Evolutionary conservation across 176 grass and related monocot genomes (phyloP).

Genomic region (Musa schizocarpa): DNA sequence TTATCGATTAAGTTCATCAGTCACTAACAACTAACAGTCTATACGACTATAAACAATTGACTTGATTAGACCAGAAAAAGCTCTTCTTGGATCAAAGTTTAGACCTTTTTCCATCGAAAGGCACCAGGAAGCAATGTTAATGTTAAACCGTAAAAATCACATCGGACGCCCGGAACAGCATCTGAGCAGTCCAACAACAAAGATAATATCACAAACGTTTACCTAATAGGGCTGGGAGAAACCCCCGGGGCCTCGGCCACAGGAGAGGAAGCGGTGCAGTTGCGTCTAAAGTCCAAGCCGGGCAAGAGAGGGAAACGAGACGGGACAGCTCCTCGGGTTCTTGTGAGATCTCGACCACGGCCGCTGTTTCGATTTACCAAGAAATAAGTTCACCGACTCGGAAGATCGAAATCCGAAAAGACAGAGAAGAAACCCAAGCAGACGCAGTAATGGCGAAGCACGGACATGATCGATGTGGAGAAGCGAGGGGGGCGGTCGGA

Average conservation of each 20-base stretch:
- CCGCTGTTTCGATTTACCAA: constrained; percentile 10
- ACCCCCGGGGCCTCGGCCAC: constrained; percentile 10
- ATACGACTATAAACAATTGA: too few relatives aligned
- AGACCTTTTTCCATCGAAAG: too few relatives aligned
- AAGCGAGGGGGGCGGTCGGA: constrained; percentile 22
- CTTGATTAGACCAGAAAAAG: too few relatives aligned
- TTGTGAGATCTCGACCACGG: constrained; percentile 4
- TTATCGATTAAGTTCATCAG: too few relatives aligned
- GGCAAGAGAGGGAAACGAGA: constrained; percentile 15
- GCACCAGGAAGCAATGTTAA: too few relatives aligned
- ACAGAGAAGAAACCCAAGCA: background rate
- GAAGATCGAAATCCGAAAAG: background rate
- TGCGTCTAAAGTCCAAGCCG: constrained; percentile 17
- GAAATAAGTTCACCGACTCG: background rate
- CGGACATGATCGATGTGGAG: constrained; percentile 2
- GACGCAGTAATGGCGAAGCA: background rate
- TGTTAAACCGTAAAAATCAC: too few relatives aligned
- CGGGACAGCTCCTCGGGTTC: background rate
- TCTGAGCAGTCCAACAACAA: background rate
- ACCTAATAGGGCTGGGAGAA: constrained; percentile 10
- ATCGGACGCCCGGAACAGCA: too few relatives aligned
- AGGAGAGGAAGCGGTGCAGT: constrained; percentile 27
- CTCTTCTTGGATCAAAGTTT: too few relatives aligned
- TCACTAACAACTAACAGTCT: too few relatives aligned
- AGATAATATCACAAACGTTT: background rate